Evolutionary conservation across 306 rosid species (phyloP).

Genomic region (Casuarina equisetifolia): DNA sequence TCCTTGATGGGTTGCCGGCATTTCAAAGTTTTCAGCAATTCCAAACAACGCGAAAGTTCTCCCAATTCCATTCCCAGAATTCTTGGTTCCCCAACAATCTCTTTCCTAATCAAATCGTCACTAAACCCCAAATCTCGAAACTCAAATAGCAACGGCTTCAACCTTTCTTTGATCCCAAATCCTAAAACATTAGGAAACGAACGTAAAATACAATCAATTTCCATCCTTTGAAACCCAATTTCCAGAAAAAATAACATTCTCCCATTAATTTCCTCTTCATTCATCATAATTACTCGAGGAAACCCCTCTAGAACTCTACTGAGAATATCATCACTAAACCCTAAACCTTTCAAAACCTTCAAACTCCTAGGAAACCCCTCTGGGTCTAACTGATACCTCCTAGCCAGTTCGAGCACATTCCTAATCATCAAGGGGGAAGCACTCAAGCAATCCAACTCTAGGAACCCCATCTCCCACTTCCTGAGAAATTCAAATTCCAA

Average conservation of each 20-base stretch:
- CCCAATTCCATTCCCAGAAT: conserved; percentile 67
- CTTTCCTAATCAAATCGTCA: conserved; percentile 41
- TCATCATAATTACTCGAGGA: conserved; percentile 44
- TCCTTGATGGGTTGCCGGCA: conserved; percentile 59
- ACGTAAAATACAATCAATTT: conserved; percentile 41
- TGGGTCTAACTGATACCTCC: conserved; percentile 49
- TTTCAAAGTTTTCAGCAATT: conserved; percentile 57
- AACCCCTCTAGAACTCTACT: conserved; percentile 55
- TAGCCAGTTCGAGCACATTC: conserved; percentile 50
- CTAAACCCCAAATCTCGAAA: conserved; percentile 56
- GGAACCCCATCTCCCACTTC: conserved; percentile 48
- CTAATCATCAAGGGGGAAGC: conserved; percentile 43
- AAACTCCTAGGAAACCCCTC: conserved; percentile 21
- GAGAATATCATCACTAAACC: conserved; percentile 40
- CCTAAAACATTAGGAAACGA: conserved; percentile 61
- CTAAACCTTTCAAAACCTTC: conserved; percentile 44
- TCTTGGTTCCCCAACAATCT: conserved; percentile 62
- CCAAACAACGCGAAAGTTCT: conserved; percentile 59
- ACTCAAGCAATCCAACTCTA: conserved; percentile 26
- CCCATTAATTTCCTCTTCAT: conserved; percentile 31
- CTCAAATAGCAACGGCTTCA: conserved; percentile 61
- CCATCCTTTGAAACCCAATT: conserved; percentile 44
- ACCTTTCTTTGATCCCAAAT: conserved; percentile 53
- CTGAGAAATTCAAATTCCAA: conserved; percentile 51
- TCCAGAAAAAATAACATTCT: conserved; percentile 44